These are phyloP conservation scores for Nakazawaea wyomingensis DNA, from an alignment of 805 yeast genomes.

Conservation along the genomic window DNA sequence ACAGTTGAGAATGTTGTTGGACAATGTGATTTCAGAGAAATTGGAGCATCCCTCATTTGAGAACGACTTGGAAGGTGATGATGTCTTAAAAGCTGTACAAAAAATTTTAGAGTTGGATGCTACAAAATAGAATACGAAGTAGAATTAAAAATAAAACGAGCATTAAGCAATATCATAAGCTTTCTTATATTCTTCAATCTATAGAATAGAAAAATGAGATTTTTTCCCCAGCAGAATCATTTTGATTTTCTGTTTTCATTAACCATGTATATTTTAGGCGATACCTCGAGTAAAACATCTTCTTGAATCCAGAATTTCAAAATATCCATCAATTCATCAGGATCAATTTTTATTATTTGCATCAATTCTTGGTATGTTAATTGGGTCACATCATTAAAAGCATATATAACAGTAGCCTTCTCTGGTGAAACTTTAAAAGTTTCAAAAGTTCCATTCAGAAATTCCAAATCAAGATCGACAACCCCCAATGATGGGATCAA, in stretches of 20 bases:
- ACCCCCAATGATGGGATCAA: constrained; percentile 56
- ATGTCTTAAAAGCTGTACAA: constrained; percentile 36
- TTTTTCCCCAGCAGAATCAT: no score
- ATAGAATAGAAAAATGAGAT: no score
- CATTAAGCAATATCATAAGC: no score
- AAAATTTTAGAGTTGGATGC: constrained; percentile 23
- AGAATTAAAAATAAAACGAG: no score
- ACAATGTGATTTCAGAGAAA: constrained; percentile 57
- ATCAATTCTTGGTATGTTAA: constrained; percentile 11
- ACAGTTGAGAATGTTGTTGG: constrained; percentile 60
- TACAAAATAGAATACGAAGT: constrained; percentile 2
- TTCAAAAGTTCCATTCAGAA: constrained; percentile 36
- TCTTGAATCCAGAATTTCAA: constrained; percentile 60
- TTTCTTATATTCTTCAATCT: no score
- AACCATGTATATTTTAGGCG: constrained; percentile 31
- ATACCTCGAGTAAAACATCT: constrained; percentile 44
- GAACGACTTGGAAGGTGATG: constrained; percentile 24
- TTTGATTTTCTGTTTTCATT: constrained; percentile 31
- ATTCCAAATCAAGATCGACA: constrained; percentile 53
- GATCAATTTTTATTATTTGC: constrained; percentile 3
- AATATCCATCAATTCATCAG: constrained; percentile 20
- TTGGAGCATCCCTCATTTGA: constrained; percentile 44
- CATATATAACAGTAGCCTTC: constrained; percentile 57
- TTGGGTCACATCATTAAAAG: constrained; percentile 32
- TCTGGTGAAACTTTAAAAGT: constrained; percentile 57